These are phyloP conservation scores for Ganoderma boninense DNA, from an alignment of 1,284 basidiomycete genomes.

Conservation along the genomic window DNA sequence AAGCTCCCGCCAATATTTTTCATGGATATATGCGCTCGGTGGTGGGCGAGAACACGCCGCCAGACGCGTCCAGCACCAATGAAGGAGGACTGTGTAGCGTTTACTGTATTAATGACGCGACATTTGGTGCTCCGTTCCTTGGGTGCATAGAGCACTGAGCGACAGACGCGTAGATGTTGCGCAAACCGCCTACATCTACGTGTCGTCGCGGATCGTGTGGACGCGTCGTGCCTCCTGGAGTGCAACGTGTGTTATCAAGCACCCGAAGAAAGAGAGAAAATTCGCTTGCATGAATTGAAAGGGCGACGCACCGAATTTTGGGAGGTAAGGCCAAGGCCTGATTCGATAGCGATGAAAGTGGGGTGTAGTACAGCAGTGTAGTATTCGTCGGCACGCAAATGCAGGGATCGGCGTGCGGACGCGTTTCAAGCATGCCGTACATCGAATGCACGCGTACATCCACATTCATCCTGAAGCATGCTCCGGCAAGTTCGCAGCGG, in stretches of 20 bases:
- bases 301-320: neutral
- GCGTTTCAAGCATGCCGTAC: neutral
- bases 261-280: neutral
- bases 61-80: neutral
- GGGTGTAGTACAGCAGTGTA: neutral
- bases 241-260: neutral
- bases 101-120: neutral
- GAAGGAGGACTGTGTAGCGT: neutral
- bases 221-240: neutral
- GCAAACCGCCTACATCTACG: neutral
- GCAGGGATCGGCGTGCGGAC: neutral
- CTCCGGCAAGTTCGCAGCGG: neutral
- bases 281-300: neutral
- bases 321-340: neutral
- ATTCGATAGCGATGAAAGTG: neutral
- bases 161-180: neutral
- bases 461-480: neutral
- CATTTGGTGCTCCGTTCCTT: neutral
- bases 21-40: slow-evolving; percentile 1
- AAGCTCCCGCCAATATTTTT: neutral
- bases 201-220: neutral
- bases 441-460: neutral
- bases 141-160: neutral
- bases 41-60: neutral
- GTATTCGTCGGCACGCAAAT: neutral